phyloP scores from a whole-genome alignment of 2,329 filamentous ascomycete genomes.

The Fusarium sacchari region DNA sequence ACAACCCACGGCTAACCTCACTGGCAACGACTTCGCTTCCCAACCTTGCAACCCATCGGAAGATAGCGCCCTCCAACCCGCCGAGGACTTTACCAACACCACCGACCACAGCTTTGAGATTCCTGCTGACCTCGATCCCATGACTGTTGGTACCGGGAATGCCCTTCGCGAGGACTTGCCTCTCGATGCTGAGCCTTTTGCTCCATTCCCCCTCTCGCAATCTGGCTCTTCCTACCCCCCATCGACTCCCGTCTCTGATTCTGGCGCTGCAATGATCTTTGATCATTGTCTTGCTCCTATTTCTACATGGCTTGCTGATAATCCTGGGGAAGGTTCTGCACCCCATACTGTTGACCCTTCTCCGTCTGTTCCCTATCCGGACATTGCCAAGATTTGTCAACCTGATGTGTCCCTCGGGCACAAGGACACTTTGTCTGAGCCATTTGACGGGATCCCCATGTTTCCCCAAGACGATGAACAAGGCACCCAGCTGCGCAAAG shows the following conservation, averaged over 20 bases:
- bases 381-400: background rate
- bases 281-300: background rate
- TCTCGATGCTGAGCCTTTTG: background rate
- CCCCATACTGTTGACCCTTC: background rate
- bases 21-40: background rate
- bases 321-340: background rate
- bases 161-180: background rate
- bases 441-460: background rate
- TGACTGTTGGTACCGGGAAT: background rate
- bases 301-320: background rate
- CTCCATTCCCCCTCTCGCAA: background rate
- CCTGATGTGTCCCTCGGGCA: background rate
- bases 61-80: background rate
- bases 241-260: background rate
- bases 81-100: background rate
- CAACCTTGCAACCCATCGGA: background rate
- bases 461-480: background rate
- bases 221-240: background rate
- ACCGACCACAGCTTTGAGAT: background rate
- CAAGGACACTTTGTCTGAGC: background rate
- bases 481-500: background rate
- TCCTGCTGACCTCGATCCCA: background rate
- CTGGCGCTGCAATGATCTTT: background rate
- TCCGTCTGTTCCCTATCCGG: background rate
- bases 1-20: no score